Percentiles rank a stretch among this genome's conserved stretches.
Evolutionary conservation across 2,329 filamentous ascomycete species (phyloP).

Genomic region (Xylariaceae sp.): DNA sequence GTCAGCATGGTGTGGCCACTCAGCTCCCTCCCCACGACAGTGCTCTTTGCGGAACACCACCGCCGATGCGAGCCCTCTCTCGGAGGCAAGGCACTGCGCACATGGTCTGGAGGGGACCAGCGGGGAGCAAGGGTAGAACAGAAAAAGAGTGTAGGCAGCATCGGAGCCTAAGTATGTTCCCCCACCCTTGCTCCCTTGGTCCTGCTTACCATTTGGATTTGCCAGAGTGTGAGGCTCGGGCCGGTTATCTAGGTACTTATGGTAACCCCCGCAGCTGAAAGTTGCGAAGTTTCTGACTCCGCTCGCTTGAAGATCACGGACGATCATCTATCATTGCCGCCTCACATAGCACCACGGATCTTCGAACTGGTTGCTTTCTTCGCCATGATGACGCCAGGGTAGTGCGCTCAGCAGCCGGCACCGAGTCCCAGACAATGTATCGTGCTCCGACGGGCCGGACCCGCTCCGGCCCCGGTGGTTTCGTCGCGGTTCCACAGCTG

Average conservation of each 20-base stretch:
- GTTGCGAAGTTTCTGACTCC: not conserved
- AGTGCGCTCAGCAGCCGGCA: not conserved
- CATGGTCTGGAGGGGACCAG: too few species aligned
- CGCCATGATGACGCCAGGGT: not conserved
- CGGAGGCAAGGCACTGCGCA: too few species aligned
- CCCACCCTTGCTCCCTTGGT: too few species aligned
- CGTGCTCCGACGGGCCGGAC: constrained; percentile 8
- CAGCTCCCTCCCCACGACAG: too few species aligned
- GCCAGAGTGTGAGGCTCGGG: not conserved
- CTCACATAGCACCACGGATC: not conserved
- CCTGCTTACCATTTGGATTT: not conserved
- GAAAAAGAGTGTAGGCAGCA: too few species aligned
- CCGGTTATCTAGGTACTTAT: not conserved
- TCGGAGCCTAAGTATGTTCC: too few species aligned
- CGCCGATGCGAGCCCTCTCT: too few species aligned
- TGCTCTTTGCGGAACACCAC: too few species aligned
- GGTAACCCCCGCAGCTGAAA: too few species aligned
- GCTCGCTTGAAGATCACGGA: not conserved
- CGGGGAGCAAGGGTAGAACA: too few species aligned
- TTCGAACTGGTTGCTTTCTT: not conserved
- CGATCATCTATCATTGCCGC: not conserved
- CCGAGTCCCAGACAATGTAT: constrained; percentile 1
- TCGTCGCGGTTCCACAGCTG: constrained; percentile 13
- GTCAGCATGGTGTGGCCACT: too few species aligned
- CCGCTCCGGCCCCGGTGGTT: constrained; percentile 7